phyloP scores from a whole-genome alignment of 805 yeast species.

The Kodamaea fukazawae region DNA sequence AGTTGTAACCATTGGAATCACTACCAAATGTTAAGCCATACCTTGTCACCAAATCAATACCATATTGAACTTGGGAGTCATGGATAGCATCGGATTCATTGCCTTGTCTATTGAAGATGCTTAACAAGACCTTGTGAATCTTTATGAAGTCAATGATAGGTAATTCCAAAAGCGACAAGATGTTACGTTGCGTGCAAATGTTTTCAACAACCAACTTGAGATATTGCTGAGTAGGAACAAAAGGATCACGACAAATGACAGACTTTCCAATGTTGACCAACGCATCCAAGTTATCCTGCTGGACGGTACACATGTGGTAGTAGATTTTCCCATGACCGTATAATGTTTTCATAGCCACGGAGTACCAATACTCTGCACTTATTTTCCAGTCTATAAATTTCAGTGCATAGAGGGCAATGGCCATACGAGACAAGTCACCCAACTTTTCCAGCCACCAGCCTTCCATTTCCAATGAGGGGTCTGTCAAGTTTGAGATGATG shows the following conservation, averaged over 20 bases:
- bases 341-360: constrained; percentile 65
- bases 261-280: constrained; percentile 76
- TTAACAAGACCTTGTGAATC: constrained; percentile 63
- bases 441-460: constrained; percentile 83
- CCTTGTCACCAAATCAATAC: constrained; percentile 61
- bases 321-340: constrained; percentile 85
- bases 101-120: constrained; percentile 34
- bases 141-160: constrained; percentile 61
- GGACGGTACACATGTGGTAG: constrained; percentile 86
- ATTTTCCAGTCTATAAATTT: constrained; percentile 83
- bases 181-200: constrained; percentile 62
- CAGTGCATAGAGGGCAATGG: constrained; percentile 78
- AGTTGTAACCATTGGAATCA: constrained; percentile 61
- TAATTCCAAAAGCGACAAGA: constrained; percentile 56
- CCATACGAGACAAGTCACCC: constrained; percentile 85
- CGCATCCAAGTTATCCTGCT: constrained; percentile 72
- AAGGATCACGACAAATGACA: constrained; percentile 77
- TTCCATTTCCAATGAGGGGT: constrained; percentile 55
- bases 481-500: constrained; percentile 52
- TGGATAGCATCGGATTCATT: constrained; percentile 26
- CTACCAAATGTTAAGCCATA: constrained; percentile 68
- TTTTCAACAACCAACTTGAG: constrained; percentile 75
- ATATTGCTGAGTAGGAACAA: constrained; percentile 79
- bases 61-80: constrained; percentile 48
- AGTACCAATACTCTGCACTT: constrained; percentile 82